Percentiles rank a stretch among this genome's conserved stretches.
Evolutionary conservation across 371 early-diverging fungal genomes (phyloP).

Genomic region (Chytridium lagenaria): DNA sequence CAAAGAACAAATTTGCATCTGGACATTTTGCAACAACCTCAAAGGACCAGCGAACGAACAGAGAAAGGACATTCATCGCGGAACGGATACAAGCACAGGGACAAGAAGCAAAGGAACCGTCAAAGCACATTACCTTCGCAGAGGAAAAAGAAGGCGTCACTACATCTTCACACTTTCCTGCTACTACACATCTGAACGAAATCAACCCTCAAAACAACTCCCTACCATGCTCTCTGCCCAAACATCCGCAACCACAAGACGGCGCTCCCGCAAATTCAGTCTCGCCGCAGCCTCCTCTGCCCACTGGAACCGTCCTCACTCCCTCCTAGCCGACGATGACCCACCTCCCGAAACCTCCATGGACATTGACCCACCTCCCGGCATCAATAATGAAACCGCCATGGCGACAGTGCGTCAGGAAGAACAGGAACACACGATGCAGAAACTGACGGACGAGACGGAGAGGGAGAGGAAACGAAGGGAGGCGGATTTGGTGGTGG

Average conservation of each 20-base stretch:
- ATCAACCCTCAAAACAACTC: neutral
- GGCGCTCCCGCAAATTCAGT: constrained; percentile 17
- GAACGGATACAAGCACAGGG: too few relatives aligned
- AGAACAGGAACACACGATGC: neutral
- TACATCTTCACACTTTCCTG: too few relatives aligned
- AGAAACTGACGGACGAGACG: constrained; percentile 2
- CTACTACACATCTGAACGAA: too few relatives aligned
- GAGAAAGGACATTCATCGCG: too few relatives aligned
- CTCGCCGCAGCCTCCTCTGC: constrained; percentile 15
- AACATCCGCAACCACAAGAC: neutral
- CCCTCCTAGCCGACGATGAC: neutral
- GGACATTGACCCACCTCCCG: neutral
- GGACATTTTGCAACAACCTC: too few relatives aligned
- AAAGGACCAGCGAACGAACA: too few relatives aligned
- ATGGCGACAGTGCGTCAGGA: neutral
- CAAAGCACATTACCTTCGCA: too few relatives aligned
- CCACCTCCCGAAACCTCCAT: neutral
- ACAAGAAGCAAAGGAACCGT: neutral
- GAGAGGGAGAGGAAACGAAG: neutral
- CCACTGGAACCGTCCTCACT: constrained; percentile 8
- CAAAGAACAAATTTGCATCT: too few relatives aligned
- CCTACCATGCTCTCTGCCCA: neutral
- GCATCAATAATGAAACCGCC: neutral
- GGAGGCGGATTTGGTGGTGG: constrained; percentile 60
- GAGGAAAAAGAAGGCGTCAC: neutral